A percentile compares a stretch with the other conserved stretches of the same genome.
These are phyloP conservation scores for Tieghemostelium lacteum DNA, from an alignment of 78 protist genomes.

Conservation along the genomic window DNA sequence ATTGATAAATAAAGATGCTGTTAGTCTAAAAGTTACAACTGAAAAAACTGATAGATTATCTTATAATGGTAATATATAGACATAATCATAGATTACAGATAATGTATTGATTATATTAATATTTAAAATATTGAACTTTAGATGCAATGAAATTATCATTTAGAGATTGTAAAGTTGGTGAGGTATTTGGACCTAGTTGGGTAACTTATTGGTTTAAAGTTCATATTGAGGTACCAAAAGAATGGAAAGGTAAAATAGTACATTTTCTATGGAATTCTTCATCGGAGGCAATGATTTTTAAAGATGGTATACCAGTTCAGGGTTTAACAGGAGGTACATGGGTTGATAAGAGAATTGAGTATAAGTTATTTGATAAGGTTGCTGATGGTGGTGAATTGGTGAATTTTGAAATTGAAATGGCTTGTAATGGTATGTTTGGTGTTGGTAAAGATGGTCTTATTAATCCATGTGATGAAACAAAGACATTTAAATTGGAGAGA, in stretches of 20 bases:
- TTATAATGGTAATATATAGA: slow-evolving; percentile 31
- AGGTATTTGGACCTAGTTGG: slow-evolving; percentile 78
- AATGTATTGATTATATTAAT: too few species aligned
- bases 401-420: slow-evolving; percentile 62
- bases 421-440: slow-evolving; percentile 88
- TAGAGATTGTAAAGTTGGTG: slow-evolving; percentile 43
- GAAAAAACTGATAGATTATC: slow-evolving; percentile 31
- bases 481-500: slow-evolving; percentile 29
- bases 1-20: not conserved
- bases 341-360: slow-evolving; percentile 60
- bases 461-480: slow-evolving; percentile 55
- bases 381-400: slow-evolving; percentile 52
- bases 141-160: slow-evolving; percentile 46
- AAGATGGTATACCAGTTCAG: slow-evolving; percentile 63
- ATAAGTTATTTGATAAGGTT: slow-evolving; percentile 22
- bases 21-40: slow-evolving; percentile 28
- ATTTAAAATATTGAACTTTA: not conserved
- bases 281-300: slow-evolving; percentile 77
- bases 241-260: slow-evolving; percentile 55
- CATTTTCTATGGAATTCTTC: slow-evolving; percentile 65
- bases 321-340: slow-evolving; percentile 84
- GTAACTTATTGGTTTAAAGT: slow-evolving; percentile 75
- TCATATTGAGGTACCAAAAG: slow-evolving; percentile 40
- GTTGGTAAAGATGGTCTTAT: slow-evolving; percentile 66
- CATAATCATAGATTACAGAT: not conserved